Percentiles rank a stretch among this genome's conserved stretches.
These are phyloP conservation scores for Aspergillus ostianus DNA, from an alignment of 495 filamentous ascomycete species.

Conservation along the genomic window DNA sequence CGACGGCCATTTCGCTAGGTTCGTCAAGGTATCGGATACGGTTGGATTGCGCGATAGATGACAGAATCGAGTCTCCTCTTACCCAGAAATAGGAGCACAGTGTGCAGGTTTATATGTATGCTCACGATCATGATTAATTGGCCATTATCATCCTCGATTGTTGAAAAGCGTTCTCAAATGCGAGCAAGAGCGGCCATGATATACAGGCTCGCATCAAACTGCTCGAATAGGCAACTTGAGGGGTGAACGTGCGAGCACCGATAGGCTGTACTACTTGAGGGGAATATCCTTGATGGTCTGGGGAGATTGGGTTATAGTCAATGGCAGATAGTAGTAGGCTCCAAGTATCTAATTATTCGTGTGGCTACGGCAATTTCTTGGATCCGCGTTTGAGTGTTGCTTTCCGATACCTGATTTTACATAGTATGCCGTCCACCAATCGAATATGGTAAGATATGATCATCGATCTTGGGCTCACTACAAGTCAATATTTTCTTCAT, in stretches of 20 bases:
- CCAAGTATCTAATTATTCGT: no score
- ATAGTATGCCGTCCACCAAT: no score
- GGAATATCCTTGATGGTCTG: no score
- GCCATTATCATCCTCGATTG: not conserved
- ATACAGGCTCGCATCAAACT: constrained; percentile 16
- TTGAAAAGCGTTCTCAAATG: not conserved
- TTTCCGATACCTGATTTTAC: no score
- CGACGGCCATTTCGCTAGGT: constrained; percentile 27
- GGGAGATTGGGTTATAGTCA: no score
- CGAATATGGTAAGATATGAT: no score
- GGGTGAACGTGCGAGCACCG: constrained; percentile 9
- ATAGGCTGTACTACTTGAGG: no score
- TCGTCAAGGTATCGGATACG: not conserved
- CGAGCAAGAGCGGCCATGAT: not conserved
- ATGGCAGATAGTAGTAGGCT: no score
- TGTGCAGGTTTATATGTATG: constrained; percentile 4
- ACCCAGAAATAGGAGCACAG: not conserved
- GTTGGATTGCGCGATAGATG: not conserved
- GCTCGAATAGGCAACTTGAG: constrained; percentile 6
- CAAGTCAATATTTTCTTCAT: no score
- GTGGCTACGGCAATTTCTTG: no score
- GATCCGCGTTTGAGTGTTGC: no score
- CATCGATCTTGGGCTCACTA: no score
- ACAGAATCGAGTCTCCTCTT: not conserved
- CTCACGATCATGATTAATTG: not conserved